Evolutionary conservation across 805 yeast species (phyloP).

Genomic region (Candida ulmi): DNA sequence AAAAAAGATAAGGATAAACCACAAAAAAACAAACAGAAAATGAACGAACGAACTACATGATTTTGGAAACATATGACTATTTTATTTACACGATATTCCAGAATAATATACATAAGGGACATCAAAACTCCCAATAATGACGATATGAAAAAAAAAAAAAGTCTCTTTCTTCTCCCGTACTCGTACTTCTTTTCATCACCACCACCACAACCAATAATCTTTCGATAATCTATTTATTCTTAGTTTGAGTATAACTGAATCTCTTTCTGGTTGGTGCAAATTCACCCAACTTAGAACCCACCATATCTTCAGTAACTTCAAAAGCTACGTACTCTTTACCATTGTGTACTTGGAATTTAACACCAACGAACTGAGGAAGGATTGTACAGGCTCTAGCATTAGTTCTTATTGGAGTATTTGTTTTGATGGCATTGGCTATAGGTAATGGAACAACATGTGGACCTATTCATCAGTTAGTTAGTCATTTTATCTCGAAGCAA

Average conservation of each 20-base stretch:
- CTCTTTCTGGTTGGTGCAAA: slow-evolving; percentile 92
- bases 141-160: neutral
- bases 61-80: neutral
- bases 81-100: neutral
- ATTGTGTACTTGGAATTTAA: slow-evolving; percentile 91
- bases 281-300: slow-evolving; percentile 91
- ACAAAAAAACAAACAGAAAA: too few relatives aligned
- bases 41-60: too few relatives aligned
- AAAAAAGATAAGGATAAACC: slow-evolving; percentile 8
- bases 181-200: too few relatives aligned
- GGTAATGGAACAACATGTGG: slow-evolving; percentile 95
- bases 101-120: neutral
- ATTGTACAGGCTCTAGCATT: slow-evolving; percentile 93
- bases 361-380: slow-evolving; percentile 91
- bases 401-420: slow-evolving; percentile 87
- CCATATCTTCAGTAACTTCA: slow-evolving; percentile 90
- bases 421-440: slow-evolving; percentile 75
- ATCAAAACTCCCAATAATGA: neutral
- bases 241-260: slow-evolving; percentile 74
- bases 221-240: slow-evolving; percentile 38
- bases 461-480: slow-evolving; percentile 32
- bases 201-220: too few relatives aligned
- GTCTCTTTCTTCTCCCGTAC: too few relatives aligned
- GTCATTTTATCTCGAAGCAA: neutral
- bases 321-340: slow-evolving; percentile 91